phyloP scores from a whole-genome alignment of 495 filamentous ascomycete genomes.

The Astrothelium subdiscretum region DNA sequence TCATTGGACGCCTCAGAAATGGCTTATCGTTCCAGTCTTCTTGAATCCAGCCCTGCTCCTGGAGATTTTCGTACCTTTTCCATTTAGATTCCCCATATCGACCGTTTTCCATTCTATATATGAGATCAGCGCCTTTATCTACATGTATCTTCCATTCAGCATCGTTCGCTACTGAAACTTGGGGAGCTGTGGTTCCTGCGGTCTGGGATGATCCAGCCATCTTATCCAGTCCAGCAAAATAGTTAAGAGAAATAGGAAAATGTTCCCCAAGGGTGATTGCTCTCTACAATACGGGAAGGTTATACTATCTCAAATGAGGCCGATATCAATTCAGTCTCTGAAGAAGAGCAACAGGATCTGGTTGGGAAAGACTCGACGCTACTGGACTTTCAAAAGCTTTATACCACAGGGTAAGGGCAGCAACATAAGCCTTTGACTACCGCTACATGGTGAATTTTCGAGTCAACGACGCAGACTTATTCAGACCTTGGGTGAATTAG shows the following conservation, averaged over 20 bases:
- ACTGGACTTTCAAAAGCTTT: constrained; percentile 2
- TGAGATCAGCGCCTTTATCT: background rate
- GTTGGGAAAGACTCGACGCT: background rate
- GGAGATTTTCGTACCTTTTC: background rate
- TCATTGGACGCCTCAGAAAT: background rate
- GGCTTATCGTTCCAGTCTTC: background rate
- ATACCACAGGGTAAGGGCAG: background rate
- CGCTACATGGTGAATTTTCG: background rate
- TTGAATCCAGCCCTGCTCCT: background rate
- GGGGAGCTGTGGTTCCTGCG: background rate
- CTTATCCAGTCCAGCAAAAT: background rate
- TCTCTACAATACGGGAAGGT: background rate
- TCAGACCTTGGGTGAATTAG: background rate
- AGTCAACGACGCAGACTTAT: background rate
- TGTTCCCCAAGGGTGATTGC: background rate
- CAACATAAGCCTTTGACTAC: background rate
- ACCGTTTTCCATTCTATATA: background rate
- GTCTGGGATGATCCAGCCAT: background rate
- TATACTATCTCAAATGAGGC: background rate
- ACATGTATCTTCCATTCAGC: background rate
- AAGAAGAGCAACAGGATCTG: background rate
- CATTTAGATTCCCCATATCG: background rate
- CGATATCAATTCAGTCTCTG: constrained; percentile 1
- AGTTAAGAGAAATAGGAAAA: background rate
- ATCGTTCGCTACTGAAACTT: background rate